Base-by-base conservation (phyloP, 257 asterid species). In the Schizonepeta tenuifolia region DNA sequence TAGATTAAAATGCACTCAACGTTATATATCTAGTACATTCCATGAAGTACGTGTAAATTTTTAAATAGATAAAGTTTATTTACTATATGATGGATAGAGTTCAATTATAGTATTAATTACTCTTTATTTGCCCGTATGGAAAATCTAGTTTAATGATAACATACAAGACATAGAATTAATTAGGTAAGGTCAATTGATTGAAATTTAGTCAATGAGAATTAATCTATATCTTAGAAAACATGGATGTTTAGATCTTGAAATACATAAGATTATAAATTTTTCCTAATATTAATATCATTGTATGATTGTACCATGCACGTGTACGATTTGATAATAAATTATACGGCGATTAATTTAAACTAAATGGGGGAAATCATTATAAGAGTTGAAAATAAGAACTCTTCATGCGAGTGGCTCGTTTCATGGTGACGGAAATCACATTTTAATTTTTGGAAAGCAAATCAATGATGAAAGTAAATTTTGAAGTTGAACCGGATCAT, bases 1-100 rank as follows among this genome's bases (percentile, higher is more conserved):
- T 57, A 18, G 68, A 35, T 71, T 60, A 33, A 60, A 71, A 33
- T 71, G 61, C 70, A 49, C 70, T 49, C 63, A 40, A 33, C 13
- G 36, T 60, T 21, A 12, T 9, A 56, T 40, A 5, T 24, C 18
- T 24, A 26, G 11, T 26, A 14, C 6, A 56, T 26, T 56, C 10
- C 21, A 3, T n/a, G 21, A 49, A 46, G 7, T 13, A 49, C 55
- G 26, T 51, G 13, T 50, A 50, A 17, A 50, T 17, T 50, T 6
- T 50, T 38, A 38, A 8, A 38, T 38, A 38, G 43, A 38, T 12
- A 8, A 38, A 7, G 43, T 38, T 9, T 9, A 38, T 38, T 38
- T 38, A 38, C 11, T 9, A 1, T 9, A 1, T 1, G 41, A 36
- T 36, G 10, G 1, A 24, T 24, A 24, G 26, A 24, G 26, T 24